A percentile compares a stretch with the other conserved stretches of the same genome.
phyloP scores from a whole-genome alignment of 495 filamentous ascomycete genomes.

The Hypoxylon subgilvum region DNA sequence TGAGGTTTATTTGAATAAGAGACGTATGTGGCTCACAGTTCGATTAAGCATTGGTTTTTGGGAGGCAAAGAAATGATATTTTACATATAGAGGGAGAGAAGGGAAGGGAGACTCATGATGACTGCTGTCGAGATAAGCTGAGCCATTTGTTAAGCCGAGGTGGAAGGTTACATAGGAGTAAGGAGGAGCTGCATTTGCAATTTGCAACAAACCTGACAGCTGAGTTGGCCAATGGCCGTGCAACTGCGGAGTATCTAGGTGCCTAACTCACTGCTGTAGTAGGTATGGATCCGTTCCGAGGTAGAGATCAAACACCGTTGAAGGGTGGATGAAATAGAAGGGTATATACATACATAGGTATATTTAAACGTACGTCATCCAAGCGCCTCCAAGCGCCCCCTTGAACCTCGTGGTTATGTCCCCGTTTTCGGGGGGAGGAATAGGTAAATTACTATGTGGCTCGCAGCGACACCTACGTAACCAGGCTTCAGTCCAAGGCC shows the following conservation, averaged over 20 bases:
- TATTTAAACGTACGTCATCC: not conserved
- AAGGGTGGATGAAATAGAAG: not conserved
- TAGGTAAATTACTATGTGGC: not conserved
- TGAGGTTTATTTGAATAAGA: slow-evolving; percentile 26
- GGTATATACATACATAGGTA: no score
- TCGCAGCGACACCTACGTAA: not conserved
- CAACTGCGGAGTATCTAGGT: not conserved
- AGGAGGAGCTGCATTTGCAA: not conserved
- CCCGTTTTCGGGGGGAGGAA: not conserved
- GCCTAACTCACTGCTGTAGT: not conserved
- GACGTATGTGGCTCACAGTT: slow-evolving; percentile 6
- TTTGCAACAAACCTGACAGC: not conserved
- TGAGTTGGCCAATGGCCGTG: no score
- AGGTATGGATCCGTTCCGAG: no score
- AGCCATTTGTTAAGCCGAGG: no score
- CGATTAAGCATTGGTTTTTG: no score
- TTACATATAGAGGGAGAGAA: no score
- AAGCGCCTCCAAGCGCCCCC: no score
- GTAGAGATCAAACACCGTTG: not conserved
- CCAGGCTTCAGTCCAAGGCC: not conserved
- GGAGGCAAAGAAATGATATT: slow-evolving; percentile 5
- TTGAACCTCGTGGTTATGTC: not conserved
- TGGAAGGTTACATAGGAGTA: not conserved
- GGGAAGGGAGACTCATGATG: no score
- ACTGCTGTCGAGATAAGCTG: no score